Evolutionary conservation across 352 stramenopile genomes (phyloP), one percentile per base, ranked within the genome.

Genomic region (Phytopythium sindhum): DNA sequence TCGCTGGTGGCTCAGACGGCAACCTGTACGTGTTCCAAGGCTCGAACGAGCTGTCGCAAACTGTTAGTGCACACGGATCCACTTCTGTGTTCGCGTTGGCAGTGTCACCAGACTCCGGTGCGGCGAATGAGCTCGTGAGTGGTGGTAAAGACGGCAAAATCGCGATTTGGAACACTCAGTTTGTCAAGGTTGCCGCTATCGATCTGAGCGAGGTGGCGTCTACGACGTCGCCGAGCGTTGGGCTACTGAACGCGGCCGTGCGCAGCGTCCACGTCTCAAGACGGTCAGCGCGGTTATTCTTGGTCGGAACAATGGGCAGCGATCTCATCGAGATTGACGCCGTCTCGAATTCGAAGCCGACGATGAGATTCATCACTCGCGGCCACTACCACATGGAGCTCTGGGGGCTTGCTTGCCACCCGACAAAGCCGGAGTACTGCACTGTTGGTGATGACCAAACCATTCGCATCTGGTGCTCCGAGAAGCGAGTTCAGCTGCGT

Each of bases 71-170:
- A 0, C 88, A 96, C 55, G 65, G 68, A 0, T 35, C 71, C 6
- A 68, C 68, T 41, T 1, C 39, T 28, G 39, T 61, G 14, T 61
- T 53, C 12, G 56, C 56, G 11, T 26, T 61, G 29, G 6, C 39
- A 6, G 39, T 53, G 37, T 51, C 56, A 23, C 12, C 9, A 21
- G 56, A 53, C 6, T 28, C 39, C 9, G 56, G 56, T 6, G 21
- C 35, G 5, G 12, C n/a, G 19, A 67, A 33, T 24, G 87, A 91
- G 55, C 64, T 98, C 9, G 68, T 97, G 17, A 95, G 80, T 28
- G 93, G 89, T 1, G 79, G 88, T 23, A 97, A 97, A 61, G 91
- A 98, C 51, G 84, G 84, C 4, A 86, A 88, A 41, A 77, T 97
- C 47, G 86, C 89, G 56, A 57, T 96, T 23, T 98, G 91, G 90